Evolutionary conservation across 2,329 filamentous ascomycete species (phyloP), one percentile per base, ranked within the genome.

Genomic region (Exophiala spinifera): DNA sequence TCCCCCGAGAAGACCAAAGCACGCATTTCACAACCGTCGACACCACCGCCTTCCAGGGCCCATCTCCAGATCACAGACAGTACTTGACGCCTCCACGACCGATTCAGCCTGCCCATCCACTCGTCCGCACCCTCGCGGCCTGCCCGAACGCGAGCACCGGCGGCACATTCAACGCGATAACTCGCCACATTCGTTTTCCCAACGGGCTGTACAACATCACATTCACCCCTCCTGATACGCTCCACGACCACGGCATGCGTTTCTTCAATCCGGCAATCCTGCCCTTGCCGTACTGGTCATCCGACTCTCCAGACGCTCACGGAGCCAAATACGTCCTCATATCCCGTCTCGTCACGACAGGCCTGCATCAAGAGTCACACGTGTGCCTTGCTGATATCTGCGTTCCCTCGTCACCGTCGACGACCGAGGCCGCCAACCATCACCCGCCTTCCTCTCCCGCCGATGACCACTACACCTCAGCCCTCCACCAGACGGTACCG

Each of bases 331-430:
- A 72, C 46, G 53, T 72, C 3, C 62, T 73, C 17, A 63, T 73
- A 11, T 68, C 66, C 25, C 66, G 72, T 55, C 65, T 73, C 10
- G 60, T 68, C 28, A 69, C 69, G 8, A 62, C 66, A 3, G 69
- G 69, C 11, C 61, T 66, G 13, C 68, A 69, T 51, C 69, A 72
- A 49, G 63, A 68, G 40, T 72, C 70, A 28, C 68, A 72, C 14
- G 57, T 72, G 21, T 73, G 71, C 51, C 70, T 72, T 59, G 71
- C 71, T 5, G 70, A 69, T 34, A 66, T 72, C 37, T 73, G 71
- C 57, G n/a, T 43, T 1, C 59, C 59, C 61, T 62, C 28, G 11
- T 11, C 6, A 31, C 8, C 4, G 11, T 31, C 28, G 7, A 31
- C 28, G 28, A 10, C 28, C 11, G 28, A 31, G 28, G 3, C 28